A percentile compares a stretch with the other conserved stretches of the same genome.
Evolutionary conservation across 257 asterid genomes (phyloP).

Genomic region (Marsdenia floribunda): DNA sequence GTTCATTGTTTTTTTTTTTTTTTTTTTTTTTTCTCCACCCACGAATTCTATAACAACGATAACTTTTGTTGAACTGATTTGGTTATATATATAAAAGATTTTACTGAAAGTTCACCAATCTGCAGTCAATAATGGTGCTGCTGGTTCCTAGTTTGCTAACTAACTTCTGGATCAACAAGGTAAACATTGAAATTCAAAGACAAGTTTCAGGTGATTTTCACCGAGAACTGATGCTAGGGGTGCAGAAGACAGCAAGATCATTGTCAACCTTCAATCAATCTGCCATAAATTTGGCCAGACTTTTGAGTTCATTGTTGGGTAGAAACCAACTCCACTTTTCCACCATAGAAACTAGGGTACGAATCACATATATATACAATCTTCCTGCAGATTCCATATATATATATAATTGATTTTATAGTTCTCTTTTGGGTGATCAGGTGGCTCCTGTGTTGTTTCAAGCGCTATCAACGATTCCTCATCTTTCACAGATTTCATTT

Average conservation of each 20-base stretch:
- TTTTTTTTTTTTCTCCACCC: no score
- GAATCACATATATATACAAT: background rate
- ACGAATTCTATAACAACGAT: no score
- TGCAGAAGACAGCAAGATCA: slow-evolving; percentile 22
- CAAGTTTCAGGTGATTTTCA: slow-evolving; percentile 24
- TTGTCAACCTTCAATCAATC: slow-evolving; percentile 11
- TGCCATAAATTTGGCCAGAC: slow-evolving; percentile 2
- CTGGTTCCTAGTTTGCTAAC: slow-evolving; percentile 37
- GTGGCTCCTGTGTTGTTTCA: slow-evolving; percentile 34
- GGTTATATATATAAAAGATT: background rate
- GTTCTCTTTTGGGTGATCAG: background rate
- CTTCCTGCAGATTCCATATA: no score
- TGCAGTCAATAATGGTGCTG: slow-evolving; percentile 41
- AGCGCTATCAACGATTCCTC: slow-evolving; percentile 43
- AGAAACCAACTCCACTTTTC: slow-evolving; percentile 8
- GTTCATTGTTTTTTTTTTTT: no score
- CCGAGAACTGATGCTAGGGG: slow-evolving; percentile 15
- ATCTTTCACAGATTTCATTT: slow-evolving; percentile 45
- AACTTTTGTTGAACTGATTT: no score
- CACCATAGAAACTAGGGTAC: slow-evolving; percentile 11
- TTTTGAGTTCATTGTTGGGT: slow-evolving; percentile 4
- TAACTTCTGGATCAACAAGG: slow-evolving; percentile 39
- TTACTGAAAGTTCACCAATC: background rate
- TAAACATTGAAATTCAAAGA: slow-evolving; percentile 22
- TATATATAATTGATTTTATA: background rate